Percentiles rank a stretch among this genome's conserved stretches.
Conservation (phyloP, 345 rosid genomes). For the Salix arbutifolia region DNA sequence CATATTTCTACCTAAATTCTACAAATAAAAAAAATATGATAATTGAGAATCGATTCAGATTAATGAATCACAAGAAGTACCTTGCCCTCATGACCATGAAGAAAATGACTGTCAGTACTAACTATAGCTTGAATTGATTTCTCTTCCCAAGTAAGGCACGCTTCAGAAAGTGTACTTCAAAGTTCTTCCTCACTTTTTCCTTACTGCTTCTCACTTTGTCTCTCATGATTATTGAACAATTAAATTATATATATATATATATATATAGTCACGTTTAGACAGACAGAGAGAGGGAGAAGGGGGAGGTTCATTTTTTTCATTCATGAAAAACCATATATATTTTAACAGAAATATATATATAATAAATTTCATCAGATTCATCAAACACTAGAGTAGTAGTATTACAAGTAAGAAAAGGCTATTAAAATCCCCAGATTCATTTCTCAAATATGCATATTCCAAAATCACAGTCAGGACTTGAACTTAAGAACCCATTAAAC, state of each 20-base stretch:
- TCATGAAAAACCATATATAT: conserved; percentile 19
- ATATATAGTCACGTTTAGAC: not conserved
- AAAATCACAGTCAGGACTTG: conserved; percentile 43
- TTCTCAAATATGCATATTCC: conserved; percentile 60
- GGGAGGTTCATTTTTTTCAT: conserved; percentile 13
- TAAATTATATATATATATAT: not conserved
- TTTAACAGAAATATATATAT: conserved; percentile 24
- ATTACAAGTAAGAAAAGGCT: not conserved
- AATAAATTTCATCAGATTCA: not conserved
- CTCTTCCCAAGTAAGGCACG: conserved; percentile 1
- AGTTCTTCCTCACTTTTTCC: not conserved
- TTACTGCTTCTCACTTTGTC: not conserved
- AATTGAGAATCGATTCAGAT: not conserved
- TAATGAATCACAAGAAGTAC: not conserved
- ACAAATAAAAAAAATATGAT: not conserved
- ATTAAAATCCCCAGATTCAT: conserved; percentile 17
- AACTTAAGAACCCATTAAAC: conserved; percentile 43
- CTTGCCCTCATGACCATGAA: not conserved
- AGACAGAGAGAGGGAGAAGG: not conserved
- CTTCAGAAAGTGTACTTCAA: not conserved
- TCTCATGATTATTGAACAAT: not conserved
- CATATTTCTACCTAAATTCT: no score
- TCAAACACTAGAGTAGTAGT: conserved; percentile 14
- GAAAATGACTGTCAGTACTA: not conserved
- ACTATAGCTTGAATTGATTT: not conserved